These are phyloP conservation scores for Canavalia ensiformis DNA, from an alignment of 306 rosid genomes.

Conservation along the genomic window DNA sequence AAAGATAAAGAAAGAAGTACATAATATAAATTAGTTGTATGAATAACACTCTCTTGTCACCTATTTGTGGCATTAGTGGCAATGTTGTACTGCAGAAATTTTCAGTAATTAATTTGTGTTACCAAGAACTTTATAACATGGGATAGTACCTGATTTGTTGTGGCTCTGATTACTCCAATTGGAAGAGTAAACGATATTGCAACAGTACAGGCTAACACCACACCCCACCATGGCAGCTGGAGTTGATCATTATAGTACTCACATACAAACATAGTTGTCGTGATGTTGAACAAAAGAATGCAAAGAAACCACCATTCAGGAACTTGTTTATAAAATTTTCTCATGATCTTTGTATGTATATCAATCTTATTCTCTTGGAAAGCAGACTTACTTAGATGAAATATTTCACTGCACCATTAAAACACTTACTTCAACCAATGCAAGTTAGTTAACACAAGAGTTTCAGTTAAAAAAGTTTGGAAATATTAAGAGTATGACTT, in stretches of 20 bases:
- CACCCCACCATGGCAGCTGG: slow-evolving; percentile 92
- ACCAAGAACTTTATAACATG: not conserved
- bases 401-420: slow-evolving; percentile 66
- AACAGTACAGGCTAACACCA: slow-evolving; percentile 72
- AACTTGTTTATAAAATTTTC: slow-evolving; percentile 68
- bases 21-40: no score
- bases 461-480: not conserved
- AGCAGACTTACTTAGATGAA: slow-evolving; percentile 77
- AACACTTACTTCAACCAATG: not conserved
- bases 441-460: not conserved
- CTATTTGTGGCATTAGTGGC: not conserved
- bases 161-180: slow-evolving; percentile 75
- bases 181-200: slow-evolving; percentile 83
- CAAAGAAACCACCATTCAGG: slow-evolving; percentile 87
- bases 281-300: slow-evolving; percentile 70
- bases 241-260: slow-evolving; percentile 69
- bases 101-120: not conserved
- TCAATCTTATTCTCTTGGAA: slow-evolving; percentile 70
- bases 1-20: no score
- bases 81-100: not conserved
- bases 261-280: slow-evolving; percentile 61
- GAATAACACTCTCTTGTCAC: not conserved
- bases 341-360: slow-evolving; percentile 88
- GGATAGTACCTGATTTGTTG: slow-evolving; percentile 76
- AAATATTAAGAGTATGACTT: not conserved